Evolutionary conservation across 495 filamentous ascomycete genomes (phyloP).

Genomic region (Neurospora sp.): DNA sequence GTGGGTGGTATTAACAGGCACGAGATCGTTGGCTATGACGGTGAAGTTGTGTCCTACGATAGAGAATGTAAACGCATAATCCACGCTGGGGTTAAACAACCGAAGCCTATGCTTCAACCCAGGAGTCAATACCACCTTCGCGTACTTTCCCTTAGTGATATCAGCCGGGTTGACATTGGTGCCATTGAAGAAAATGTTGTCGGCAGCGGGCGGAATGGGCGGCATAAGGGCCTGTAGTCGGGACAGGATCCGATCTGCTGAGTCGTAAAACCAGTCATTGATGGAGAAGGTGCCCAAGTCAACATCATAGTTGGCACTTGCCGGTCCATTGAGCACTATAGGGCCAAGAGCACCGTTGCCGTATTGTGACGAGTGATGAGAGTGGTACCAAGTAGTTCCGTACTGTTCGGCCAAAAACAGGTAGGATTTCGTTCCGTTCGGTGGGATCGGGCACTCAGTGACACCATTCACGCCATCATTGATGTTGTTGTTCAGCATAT

Average conservation of each 20-base stretch:
- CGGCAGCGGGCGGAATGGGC: neutral
- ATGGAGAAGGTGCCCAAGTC: slow-evolving; percentile 37
- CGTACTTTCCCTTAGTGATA: slow-evolving; percentile 18
- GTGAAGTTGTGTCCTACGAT: slow-evolving; percentile 42
- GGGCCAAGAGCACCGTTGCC: slow-evolving; percentile 39
- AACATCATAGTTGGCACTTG: slow-evolving; percentile 40
- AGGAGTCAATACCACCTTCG: slow-evolving; percentile 21
- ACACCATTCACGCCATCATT: slow-evolving; percentile 32
- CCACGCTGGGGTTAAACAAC: slow-evolving; percentile 43
- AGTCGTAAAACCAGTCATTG: slow-evolving; percentile 33
- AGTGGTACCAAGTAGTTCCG: slow-evolving; percentile 44
- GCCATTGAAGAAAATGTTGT: slow-evolving; percentile 17
- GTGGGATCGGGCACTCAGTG: slow-evolving; percentile 39
- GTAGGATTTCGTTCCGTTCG: slow-evolving; percentile 29
- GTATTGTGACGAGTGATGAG: slow-evolving; percentile 46
- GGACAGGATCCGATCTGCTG: slow-evolving; percentile 10
- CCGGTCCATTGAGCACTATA: slow-evolving; percentile 47
- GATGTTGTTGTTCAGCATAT: slow-evolving; percentile 19
- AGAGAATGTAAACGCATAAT: slow-evolving; percentile 36
- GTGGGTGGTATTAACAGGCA: slow-evolving; percentile 27
- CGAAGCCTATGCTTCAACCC: slow-evolving; percentile 41
- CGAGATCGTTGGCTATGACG: slow-evolving; percentile 39
- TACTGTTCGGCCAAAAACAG: slow-evolving; percentile 40
- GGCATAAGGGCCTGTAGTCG: neutral
- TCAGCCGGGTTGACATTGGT: slow-evolving; percentile 28